These are phyloP conservation scores for Pyrenophora teres DNA, from an alignment of 2,329 filamentous ascomycete species.

Conservation along the genomic window DNA sequence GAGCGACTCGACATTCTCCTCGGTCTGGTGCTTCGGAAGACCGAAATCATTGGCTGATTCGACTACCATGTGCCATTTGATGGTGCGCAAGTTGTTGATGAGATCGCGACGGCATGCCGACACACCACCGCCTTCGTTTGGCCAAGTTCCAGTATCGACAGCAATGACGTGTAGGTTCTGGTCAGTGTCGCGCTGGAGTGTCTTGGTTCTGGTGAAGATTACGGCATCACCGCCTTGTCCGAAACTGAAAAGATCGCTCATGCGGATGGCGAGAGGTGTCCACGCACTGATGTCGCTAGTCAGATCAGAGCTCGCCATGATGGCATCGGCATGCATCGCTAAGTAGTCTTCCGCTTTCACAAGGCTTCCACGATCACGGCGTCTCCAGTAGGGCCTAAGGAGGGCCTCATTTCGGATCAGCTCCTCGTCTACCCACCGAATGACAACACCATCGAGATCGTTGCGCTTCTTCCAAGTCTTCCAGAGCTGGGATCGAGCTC, in stretches of 20 bases:
- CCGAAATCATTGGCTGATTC: slow-evolving; percentile 52
- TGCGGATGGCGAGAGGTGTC: slow-evolving; percentile 58
- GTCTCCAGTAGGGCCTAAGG: slow-evolving; percentile 46
- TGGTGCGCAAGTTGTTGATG: slow-evolving; percentile 50
- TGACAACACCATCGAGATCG: slow-evolving; percentile 46
- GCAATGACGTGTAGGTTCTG: slow-evolving; percentile 48
- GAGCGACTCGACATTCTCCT: slow-evolving; percentile 51
- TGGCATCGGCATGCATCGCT: slow-evolving; percentile 53
- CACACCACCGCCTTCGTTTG: slow-evolving; percentile 51
- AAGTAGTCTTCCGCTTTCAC: slow-evolving; percentile 47
- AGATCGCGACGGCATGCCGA: slow-evolving; percentile 50
- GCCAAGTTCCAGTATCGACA: slow-evolving; percentile 51
- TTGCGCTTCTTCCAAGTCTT: slow-evolving; percentile 48
- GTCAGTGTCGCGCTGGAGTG: slow-evolving; percentile 52
- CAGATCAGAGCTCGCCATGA: slow-evolving; percentile 58
- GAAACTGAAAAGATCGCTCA: slow-evolving; percentile 58
- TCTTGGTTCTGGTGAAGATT: slow-evolving; percentile 56
- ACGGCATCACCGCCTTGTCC: slow-evolving; percentile 59
- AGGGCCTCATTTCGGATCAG: slow-evolving; percentile 44
- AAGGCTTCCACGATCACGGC: slow-evolving; percentile 45
- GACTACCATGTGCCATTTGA: slow-evolving; percentile 51
- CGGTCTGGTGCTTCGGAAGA: slow-evolving; percentile 50
- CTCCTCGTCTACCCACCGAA: slow-evolving; percentile 50
- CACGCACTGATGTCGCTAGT: slow-evolving; percentile 58
- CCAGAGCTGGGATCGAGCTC: slow-evolving; percentile 48